Evolutionary conservation across 129 eudicot genomes (phyloP), one percentile per base, ranked within the genome.

Genomic region (Arctium lappa): DNA sequence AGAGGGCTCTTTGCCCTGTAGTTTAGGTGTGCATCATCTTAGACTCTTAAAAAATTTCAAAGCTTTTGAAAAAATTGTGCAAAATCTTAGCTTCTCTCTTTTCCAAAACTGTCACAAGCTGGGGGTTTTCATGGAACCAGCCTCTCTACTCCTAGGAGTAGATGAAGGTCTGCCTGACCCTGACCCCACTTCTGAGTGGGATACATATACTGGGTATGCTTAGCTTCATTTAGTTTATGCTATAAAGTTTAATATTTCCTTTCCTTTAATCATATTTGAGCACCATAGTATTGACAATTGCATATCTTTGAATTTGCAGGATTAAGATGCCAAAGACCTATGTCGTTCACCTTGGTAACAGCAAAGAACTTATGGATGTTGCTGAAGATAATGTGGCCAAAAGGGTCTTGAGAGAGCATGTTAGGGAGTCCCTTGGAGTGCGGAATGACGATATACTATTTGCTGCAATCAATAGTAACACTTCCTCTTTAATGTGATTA

Each of bases 341-440:
- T 89, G 98, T 90, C 32, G 98, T 94, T 76, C 98, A 94, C 79
- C 98, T 94, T 81, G 98, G 98, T 4, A 94, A 94, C 78, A 94
- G 95, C 85, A 91, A 92, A 75, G 98, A 90, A 80, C 89, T 91
- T 78, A 94, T 91, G 97, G 94, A 89, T 66, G 87, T 94, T 37
- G 98, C 98, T 75, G 97, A 92, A 85, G 90, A 90, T 78, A 88
- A 73, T 74, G 97, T 92, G 44, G 97, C 97, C 3, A 94, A 89
- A 88, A 86, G 93, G 79, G 89, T 94, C 73, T 86, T 92, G 50
- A 82, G 93, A 11, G 95, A 90, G 87, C 98, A 94, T 87, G 89
- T 94, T 48, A 78, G 97, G 50, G 98, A 92, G 75, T 89, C 92
- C 4, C 94, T 92, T 85, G 95, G 95, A 76, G 89, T 90, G 56